These are phyloP conservation scores for Xylariaceae sp. DNA, from an alignment of 2,329 filamentous ascomycete species.

Conservation along the genomic window DNA sequence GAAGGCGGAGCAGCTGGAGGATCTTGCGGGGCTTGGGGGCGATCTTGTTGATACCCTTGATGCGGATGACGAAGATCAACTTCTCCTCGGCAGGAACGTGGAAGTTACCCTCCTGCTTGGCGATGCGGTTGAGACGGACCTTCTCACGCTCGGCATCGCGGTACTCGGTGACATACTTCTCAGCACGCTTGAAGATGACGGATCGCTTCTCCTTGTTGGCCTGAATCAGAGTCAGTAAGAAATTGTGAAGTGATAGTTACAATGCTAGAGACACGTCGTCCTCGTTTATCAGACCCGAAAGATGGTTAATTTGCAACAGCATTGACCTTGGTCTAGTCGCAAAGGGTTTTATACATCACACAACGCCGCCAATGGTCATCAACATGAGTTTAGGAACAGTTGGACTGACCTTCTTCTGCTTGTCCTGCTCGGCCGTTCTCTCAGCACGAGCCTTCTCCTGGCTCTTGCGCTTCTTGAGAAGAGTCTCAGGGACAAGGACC, in stretches of 20 bases:
- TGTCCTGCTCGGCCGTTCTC: conserved; percentile 71
- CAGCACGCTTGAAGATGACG: conserved; percentile 99
- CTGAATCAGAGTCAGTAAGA: conserved; percentile 49
- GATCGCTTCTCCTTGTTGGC: conserved; percentile 98
- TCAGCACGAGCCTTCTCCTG: conserved; percentile 98
- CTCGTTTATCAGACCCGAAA: conserved; percentile 88
- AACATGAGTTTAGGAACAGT: conserved; percentile 9
- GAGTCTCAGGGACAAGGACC: conserved; percentile 96
- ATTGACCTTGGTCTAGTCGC: conserved; percentile 97
- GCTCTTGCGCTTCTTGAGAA: conserved; percentile 99
- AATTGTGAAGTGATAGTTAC: too few species aligned
- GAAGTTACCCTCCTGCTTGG: conserved; percentile 89
- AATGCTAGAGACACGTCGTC: conserved; percentile 4
- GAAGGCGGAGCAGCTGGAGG: conserved; percentile 96
- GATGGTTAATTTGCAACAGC: conserved; percentile 99
- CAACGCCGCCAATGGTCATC: conserved; percentile 32
- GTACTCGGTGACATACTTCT: conserved; percentile 99
- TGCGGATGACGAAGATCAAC: conserved; percentile 96
- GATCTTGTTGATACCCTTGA: conserved; percentile 99
- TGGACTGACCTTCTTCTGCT: conserved; percentile 85
- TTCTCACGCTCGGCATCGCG: conserved; percentile 97
- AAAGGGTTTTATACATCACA: conserved; percentile 85
- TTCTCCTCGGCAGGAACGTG: conserved; percentile 93
- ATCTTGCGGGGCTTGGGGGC: conserved; percentile 99
- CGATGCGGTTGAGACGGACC: conserved; percentile 83